These are phyloP conservation scores for Alternaria atra DNA, from an alignment of 2,329 filamentous ascomycete genomes.

Conservation along the genomic window DNA sequence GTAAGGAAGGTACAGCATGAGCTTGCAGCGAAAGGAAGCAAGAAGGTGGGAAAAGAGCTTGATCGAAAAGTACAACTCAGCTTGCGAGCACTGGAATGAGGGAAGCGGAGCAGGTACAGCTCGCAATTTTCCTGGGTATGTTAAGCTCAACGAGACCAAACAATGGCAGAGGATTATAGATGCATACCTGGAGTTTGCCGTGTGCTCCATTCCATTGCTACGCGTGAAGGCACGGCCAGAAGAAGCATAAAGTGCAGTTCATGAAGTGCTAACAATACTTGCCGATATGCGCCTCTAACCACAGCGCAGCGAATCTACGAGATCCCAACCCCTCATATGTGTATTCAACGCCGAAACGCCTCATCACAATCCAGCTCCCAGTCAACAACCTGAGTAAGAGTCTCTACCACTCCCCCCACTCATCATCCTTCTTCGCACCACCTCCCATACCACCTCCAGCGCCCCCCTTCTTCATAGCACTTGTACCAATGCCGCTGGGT, in stretches of 20 bases:
- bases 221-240: neutral
- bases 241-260: neutral
- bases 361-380: neutral
- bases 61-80: neutral
- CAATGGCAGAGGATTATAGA: neutral
- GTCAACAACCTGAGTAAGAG: neutral
- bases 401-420: constrained; percentile 64
- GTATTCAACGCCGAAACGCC: constrained; percentile 14
- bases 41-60: neutral
- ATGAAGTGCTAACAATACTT: neutral
- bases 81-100: neutral
- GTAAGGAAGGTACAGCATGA: neutral
- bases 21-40: neutral
- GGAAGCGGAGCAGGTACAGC: neutral
- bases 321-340: neutral
- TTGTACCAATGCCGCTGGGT: constrained; percentile 67
- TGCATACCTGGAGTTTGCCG: neutral
- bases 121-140: neutral
- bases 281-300: neutral
- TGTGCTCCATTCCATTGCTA: neutral
- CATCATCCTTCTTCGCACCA: constrained; percentile 62
- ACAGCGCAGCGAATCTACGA: neutral
- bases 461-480: constrained; percentile 65
- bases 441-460: constrained; percentile 26
- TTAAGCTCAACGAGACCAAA: neutral